phyloP scores from a whole-genome alignment of 78 protist genomes.

The slime mould (Dictyostelium discoideum) region DNA sequence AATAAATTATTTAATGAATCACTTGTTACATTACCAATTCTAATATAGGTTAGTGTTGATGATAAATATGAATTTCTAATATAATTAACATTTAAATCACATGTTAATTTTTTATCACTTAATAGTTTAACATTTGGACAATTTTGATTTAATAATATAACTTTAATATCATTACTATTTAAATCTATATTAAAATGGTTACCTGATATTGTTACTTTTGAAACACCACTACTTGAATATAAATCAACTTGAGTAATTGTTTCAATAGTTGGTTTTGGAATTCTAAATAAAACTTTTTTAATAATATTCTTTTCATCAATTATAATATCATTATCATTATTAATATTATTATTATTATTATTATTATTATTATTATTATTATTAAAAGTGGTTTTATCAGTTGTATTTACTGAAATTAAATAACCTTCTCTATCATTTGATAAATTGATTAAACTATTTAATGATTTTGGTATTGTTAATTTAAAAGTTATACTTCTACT shows the following conservation, averaged over 20 bases:
- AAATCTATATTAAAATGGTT: background rate
- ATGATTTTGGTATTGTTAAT: background rate
- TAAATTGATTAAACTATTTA: background rate
- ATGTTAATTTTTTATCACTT: background rate
- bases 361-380: too few relatives aligned
- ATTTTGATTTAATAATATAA: background rate
- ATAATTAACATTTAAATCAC: background rate
- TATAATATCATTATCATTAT: too few relatives aligned
- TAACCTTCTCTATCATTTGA: background rate
- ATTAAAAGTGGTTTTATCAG: background rate
- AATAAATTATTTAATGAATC: background rate
- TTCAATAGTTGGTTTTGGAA: background rate
- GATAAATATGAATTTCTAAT: constrained; percentile 5
- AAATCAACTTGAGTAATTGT: background rate
- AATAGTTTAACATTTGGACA: background rate
- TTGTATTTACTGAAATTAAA: background rate
- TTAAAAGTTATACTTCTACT: background rate
- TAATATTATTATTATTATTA: too few relatives aligned
- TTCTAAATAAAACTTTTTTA: background rate
- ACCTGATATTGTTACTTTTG: background rate
- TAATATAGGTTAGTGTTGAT: background rate
- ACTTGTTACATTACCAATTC: background rate
- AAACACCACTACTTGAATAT: background rate
- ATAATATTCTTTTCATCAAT: background rate
- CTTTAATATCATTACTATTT: background rate